Evolutionary conservation across 805 yeast species (phyloP).

Genomic region (Ogataea wickerhamii): DNA sequence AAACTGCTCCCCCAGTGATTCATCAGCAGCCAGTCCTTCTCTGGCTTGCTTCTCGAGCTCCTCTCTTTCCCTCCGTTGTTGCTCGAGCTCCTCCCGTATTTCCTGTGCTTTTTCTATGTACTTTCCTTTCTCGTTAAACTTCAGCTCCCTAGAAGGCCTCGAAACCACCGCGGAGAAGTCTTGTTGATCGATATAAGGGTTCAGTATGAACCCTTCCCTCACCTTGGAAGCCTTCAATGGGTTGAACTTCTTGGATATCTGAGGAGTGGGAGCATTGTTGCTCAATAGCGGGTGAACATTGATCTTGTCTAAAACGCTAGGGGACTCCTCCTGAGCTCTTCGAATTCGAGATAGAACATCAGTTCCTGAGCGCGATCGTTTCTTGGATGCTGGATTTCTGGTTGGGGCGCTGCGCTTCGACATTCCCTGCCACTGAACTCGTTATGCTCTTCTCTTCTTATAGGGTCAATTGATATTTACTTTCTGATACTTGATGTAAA

Average conservation of each 20-base stretch:
- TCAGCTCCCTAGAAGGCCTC: conserved; percentile 37
- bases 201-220: conserved; percentile 28
- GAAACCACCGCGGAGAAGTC: conserved; percentile 20
- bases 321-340: neutral
- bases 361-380: neutral
- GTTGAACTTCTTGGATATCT: conserved; percentile 17
- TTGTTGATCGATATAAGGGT: conserved; percentile 33
- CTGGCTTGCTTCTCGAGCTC: conserved; percentile 29
- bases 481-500: too few relatives aligned
- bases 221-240: conserved; percentile 22
- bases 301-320: conserved; percentile 18
- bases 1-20: conserved; percentile 50
- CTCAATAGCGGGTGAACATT: conserved; percentile 31
- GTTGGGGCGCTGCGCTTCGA: too few relatives aligned
- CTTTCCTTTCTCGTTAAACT: conserved; percentile 62
- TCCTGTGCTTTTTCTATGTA: conserved; percentile 52
- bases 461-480: too few relatives aligned
- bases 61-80: conserved; percentile 33
- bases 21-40: conserved; percentile 50
- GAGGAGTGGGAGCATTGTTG: conserved; percentile 11
- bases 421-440: too few relatives aligned
- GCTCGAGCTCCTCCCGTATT: conserved; percentile 39
- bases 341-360: neutral
- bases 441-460: too few relatives aligned
- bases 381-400: conserved; percentile 7